Conservation (phyloP, 106 monocot species). For the Allium fistulosum region DNA sequence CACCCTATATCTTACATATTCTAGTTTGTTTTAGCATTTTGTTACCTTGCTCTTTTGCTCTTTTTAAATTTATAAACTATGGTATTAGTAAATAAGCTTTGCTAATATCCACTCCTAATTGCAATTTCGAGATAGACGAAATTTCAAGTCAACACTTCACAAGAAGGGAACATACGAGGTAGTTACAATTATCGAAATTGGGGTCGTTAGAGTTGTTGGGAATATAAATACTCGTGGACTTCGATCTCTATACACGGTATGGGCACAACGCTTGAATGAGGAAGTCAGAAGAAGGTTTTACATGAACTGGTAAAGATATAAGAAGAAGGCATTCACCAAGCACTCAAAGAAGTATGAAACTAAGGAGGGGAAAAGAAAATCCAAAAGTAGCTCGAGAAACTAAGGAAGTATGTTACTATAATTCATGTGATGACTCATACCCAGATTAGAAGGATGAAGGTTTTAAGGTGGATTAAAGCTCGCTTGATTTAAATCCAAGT, state of each 20-base stretch:
- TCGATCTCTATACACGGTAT: slow-evolving; percentile 60
- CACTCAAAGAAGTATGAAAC: slow-evolving; percentile 74
- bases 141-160: slow-evolving; percentile 25
- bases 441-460: slow-evolving; percentile 60
- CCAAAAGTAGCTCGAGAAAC: slow-evolving; percentile 61
- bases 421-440: slow-evolving; percentile 78
- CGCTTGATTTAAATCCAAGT: slow-evolving; percentile 67
- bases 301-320: slow-evolving; percentile 78
- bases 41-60: too few relatives aligned
- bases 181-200: slow-evolving; percentile 79
- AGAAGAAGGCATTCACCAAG: slow-evolving; percentile 84
- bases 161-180: slow-evolving; percentile 96
- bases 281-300: slow-evolving; percentile 83
- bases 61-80: too few relatives aligned
- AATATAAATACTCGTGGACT: slow-evolving; percentile 85
- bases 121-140: too few relatives aligned
- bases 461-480: slow-evolving; percentile 54
- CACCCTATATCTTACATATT: too few relatives aligned
- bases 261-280: slow-evolving; percentile 92
- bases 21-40: too few relatives aligned
- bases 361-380: slow-evolving; percentile 72
- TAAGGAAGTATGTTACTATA: slow-evolving; percentile 81
- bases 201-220: slow-evolving; percentile 73
- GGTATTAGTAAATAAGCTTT: too few relatives aligned
- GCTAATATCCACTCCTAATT: too few relatives aligned